Conservation (phyloP, 306 rosid genomes). For the Citrullus colocynthis region DNA sequence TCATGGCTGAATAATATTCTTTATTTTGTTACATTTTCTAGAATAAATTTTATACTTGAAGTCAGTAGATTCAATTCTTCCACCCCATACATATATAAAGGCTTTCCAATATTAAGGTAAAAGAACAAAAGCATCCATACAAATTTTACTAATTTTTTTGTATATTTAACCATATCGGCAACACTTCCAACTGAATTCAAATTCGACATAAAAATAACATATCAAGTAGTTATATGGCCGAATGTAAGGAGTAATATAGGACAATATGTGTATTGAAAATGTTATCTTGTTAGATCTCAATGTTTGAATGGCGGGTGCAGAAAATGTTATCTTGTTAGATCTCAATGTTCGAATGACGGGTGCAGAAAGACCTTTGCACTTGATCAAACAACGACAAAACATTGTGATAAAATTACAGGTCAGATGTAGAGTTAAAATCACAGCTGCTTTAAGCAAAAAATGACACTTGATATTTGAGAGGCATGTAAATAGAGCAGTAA, state of each 20-base stretch:
- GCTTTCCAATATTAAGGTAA: neutral
- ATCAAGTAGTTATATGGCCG: neutral
- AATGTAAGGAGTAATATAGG: neutral
- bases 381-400: neutral
- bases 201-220: neutral
- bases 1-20: neutral
- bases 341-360: neutral
- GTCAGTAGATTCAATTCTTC: no score
- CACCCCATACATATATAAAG: no score
- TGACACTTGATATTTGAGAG: neutral
- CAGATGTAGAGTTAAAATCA: neutral
- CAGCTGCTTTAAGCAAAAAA: neutral
- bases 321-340: neutral
- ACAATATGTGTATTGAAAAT: neutral
- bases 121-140: neutral
- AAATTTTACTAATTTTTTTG: neutral
- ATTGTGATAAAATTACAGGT: neutral
- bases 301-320: neutral
- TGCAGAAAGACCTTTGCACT: neutral
- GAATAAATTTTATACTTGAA: no score
- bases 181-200: neutral
- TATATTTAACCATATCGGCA: neutral
- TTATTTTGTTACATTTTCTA: no score
- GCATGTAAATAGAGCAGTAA: neutral
- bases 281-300: neutral